Conservation (phyloP, 495 filamentous ascomycete species). For the Paragyromitra xinjiangensis region DNA sequence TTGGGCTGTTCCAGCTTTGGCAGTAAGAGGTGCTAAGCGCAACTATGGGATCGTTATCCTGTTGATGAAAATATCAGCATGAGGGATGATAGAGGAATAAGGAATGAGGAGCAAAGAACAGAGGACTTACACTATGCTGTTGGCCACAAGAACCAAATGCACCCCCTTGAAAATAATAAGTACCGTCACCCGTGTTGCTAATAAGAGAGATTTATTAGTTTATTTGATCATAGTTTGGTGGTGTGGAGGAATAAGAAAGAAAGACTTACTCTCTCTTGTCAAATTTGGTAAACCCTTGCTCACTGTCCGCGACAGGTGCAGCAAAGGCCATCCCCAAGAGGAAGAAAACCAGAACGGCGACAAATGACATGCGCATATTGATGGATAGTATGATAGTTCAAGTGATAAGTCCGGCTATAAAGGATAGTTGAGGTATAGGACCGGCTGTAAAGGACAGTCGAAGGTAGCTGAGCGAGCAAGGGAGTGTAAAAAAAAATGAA, state of each 20-base stretch:
- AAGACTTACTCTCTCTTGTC: neutral
- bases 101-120: neutral
- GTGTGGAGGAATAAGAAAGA: neutral
- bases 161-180: neutral
- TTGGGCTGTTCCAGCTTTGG: neutral
- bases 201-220: neutral
- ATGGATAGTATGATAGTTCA: neutral
- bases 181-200: neutral
- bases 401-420: neutral
- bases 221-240: neutral
- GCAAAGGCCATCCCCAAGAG: constrained; percentile 4
- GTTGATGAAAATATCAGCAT: neutral
- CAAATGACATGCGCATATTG: constrained; percentile 10
- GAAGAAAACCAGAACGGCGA: constrained; percentile 10
- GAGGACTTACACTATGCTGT: neutral
- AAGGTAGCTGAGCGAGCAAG: neutral
- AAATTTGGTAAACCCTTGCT: neutral
- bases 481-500: neutral
- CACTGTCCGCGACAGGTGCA: neutral
- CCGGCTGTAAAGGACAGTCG: neutral
- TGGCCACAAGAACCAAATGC: constrained; percentile 1
- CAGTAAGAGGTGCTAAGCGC: neutral
- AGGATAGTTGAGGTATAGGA: neutral
- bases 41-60: constrained; percentile 12
- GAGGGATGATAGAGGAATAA: neutral